Base-by-base conservation (phyloP, 345 rosid species). In the Linum lewisii region DNA sequence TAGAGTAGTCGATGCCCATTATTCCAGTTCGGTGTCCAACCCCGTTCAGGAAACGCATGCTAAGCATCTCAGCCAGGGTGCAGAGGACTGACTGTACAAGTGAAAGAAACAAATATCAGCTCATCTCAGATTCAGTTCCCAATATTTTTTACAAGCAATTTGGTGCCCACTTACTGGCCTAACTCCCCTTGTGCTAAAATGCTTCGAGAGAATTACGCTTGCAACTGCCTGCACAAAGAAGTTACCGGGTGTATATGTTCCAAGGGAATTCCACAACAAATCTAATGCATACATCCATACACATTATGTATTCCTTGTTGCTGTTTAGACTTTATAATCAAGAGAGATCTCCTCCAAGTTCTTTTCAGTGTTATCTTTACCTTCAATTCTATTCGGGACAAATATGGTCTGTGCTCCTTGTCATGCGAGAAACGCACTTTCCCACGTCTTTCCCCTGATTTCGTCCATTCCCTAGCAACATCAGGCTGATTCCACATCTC, bases 41-140 rank as follows among this genome's bases (percentile, higher is more conserved):
- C 54, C 99, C 95, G 63, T 81, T 70, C 69, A 86, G 72, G 69
- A 82, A 81, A 56, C 94, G 84, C 84, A 77, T 86, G 78, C 97
- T 82, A 70, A 79, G 77, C 70, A 88, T 84, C 71, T 92, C 98
- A 16, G 87, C 86, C 51, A 92, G 66, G 55, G 97, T 95, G 72
- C 95, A 91, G 42, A 88, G 80, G 63, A 80, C 72, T 49, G 87
- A 53, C 95, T 86, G 87, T 55, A 61, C 38, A 68, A 51, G 51
- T 21, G 64, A 25, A 66, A 23, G 6, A 21, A 49, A 63, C 20
- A 16, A 25, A 53, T 34, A 51, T 23, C 21, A 51, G 42, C 5
- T 13, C 18, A 50, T 42, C 15, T 3, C 47, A 11, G 16, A 21
- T 20, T 37, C 37, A 18, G 7, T 3, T 26, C 21, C 58, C 15